Base-by-base conservation (phyloP, 2,329 filamentous ascomycete genomes). In the Verticillium nubilum region DNA sequence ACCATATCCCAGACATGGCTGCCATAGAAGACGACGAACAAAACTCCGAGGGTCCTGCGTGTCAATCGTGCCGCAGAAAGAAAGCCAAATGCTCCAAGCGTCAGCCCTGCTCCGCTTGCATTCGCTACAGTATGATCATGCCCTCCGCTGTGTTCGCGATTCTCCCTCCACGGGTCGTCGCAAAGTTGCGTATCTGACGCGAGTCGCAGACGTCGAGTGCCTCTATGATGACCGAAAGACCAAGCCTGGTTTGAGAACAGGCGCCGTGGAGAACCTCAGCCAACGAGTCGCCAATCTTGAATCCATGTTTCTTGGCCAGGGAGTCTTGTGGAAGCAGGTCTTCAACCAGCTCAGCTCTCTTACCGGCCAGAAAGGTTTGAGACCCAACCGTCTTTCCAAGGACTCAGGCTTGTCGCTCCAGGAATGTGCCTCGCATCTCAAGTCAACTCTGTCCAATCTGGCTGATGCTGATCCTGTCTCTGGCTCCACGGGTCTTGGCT, bases 11-110 rank as follows among this genome's bases (percentile, higher is more conserved):
- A 27, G 23, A 28, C 9, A 54, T 54, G 52, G n/a, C 27, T 6
- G 52, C 33, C 25, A 12, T 56, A 9, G 54, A 56, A 13, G 35
- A 56, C 33, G 54, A 56, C 6, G 54, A 56, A 7, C 33, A 25
- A 4, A n/a, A 28, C 35, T 56, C 54, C 13, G 13, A 62, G 56
- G 25, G 37, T n/a, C 17, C 9, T 29, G 59, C 57, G 7, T 79
- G 76, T 54, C 74, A 77, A 57, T 70, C 74, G 0, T 80, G 77
- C 64, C 73, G 76, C 4, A 75, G 72, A 57, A 78, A 76, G 63
- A 79, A 80, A 56, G 73, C 77, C 17, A 76, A 75, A 52, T 80
- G 77, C 65, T 74, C 74, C 27, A 67, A 76, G 25, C 66, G 69
- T 28, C 73, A 76, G 54, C 77, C 77, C 7, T 80, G 78, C 60